These are phyloP conservation scores for Chlorokybus atmophyticus DNA, from an alignment of 139 green algal species.

Conservation along the genomic window DNA sequence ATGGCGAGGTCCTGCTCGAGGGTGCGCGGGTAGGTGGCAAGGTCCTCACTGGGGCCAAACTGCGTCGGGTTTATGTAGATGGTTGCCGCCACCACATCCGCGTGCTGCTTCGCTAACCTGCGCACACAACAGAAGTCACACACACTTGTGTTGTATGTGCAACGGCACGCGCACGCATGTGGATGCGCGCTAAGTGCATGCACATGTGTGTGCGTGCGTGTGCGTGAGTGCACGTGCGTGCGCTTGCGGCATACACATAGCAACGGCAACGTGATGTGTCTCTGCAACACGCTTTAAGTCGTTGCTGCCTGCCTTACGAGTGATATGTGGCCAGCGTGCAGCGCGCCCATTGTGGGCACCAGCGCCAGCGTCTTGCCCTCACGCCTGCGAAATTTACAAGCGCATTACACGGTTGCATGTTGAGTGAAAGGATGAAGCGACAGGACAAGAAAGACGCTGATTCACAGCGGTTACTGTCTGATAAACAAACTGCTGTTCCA, in stretches of 20 bases:
- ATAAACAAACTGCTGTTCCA: no score
- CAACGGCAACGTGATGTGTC: no score
- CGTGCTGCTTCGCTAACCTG: conserved; percentile 6
- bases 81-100: conserved; percentile 74
- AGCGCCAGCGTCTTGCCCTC: conserved; percentile 59
- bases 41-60: conserved; percentile 84
- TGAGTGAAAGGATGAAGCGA: no score
- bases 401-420: no score
- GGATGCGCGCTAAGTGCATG: no score
- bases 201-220: no score
- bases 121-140: neutral
- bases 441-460: no score
- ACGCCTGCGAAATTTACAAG: no score
- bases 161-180: conserved; percentile 32
- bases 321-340: conserved; percentile 88
- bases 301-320: conserved; percentile 61
- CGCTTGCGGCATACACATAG: no score
- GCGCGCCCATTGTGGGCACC: conserved; percentile 93
- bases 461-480: no score
- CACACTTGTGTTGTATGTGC: neutral
- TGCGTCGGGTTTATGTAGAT: conserved; percentile 98
- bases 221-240: no score
- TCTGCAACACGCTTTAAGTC: no score
- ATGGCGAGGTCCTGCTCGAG: conserved; percentile 50
- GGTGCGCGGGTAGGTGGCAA: conserved; percentile 78